Conservation (phyloP, 2,329 filamentous ascomycete species). For the Trichoderma semiorbis region DNA sequence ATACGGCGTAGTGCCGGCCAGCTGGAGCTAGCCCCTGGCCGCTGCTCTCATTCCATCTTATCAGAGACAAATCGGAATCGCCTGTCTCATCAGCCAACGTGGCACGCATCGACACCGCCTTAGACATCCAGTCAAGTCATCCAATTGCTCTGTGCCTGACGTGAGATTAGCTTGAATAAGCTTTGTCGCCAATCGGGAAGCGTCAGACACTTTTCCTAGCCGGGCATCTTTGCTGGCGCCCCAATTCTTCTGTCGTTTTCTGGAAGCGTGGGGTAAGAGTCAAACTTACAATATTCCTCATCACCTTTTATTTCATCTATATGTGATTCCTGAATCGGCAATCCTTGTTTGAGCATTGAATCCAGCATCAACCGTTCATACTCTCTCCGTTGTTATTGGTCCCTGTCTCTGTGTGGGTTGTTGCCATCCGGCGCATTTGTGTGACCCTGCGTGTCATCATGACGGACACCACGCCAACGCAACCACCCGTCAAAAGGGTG, state of each 20-base stretch:
- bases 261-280: conserved; percentile 6
- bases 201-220: background rate
- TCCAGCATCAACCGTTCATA: background rate
- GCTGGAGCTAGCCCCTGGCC: conserved; percentile 1
- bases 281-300: background rate
- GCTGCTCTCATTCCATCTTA: background rate
- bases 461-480: conserved; percentile 4
- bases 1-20: background rate
- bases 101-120: conserved; percentile 7
- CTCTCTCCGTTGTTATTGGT: background rate
- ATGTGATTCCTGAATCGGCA: background rate
- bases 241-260: background rate
- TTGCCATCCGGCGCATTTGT: background rate
- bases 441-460: background rate
- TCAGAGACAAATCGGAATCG: background rate
- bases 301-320: background rate
- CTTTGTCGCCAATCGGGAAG: conserved; percentile 8
- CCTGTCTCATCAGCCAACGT: conserved; percentile 12
- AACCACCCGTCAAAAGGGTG: conserved; percentile 22
- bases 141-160: background rate
- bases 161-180: conserved; percentile 1
- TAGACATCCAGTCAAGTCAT: background rate
- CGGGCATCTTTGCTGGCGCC: background rate
- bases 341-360: background rate
- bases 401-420: background rate